phyloP scores from a whole-genome alignment of 805 yeast species.

The Kazachstania kunashirensis region DNA sequence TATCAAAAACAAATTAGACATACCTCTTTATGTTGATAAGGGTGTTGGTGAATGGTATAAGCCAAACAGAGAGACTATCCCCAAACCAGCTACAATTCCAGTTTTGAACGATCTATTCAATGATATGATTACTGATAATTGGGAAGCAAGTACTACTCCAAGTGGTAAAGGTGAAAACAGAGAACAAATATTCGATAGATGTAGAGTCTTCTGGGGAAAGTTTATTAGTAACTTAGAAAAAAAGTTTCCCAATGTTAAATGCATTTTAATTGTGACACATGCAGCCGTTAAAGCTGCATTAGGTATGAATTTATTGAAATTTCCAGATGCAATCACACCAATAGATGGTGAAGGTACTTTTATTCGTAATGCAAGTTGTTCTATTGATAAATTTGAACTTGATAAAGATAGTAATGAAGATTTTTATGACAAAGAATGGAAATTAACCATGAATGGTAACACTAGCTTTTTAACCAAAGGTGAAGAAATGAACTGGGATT shows the following conservation, averaged over 20 bases:
- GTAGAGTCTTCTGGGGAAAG: constrained; percentile 41
- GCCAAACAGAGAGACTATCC: constrained; percentile 56
- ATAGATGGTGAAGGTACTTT: constrained; percentile 38
- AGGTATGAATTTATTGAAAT: constrained; percentile 66
- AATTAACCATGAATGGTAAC: constrained; percentile 57
- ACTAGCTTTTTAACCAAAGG: constrained; percentile 64
- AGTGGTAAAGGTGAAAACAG: constrained; percentile 64
- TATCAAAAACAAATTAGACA: constrained; percentile 46
- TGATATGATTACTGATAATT: constrained; percentile 32
- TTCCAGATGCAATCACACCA: constrained; percentile 42
- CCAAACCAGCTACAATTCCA: constrained; percentile 55
- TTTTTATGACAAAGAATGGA: constrained; percentile 41
- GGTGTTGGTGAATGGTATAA: constrained; percentile 94
- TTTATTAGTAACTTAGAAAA: constrained; percentile 52
- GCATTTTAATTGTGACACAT: constrained; percentile 69
- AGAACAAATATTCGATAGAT: constrained; percentile 55
- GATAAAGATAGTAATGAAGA: constrained; percentile 8
- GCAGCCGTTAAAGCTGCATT: constrained; percentile 90
- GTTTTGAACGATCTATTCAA: constrained; percentile 47
- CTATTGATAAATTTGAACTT: constrained; percentile 54
- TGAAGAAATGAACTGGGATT: constrained; percentile 94
- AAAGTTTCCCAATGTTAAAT: constrained; percentile 48
- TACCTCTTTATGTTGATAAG: constrained; percentile 59
- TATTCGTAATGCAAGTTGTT: constrained; percentile 75
- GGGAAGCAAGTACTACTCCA: constrained; percentile 54